Base-by-base conservation (phyloP, 345 rosid species). In the Bruguiera gymnorhiza region DNA sequence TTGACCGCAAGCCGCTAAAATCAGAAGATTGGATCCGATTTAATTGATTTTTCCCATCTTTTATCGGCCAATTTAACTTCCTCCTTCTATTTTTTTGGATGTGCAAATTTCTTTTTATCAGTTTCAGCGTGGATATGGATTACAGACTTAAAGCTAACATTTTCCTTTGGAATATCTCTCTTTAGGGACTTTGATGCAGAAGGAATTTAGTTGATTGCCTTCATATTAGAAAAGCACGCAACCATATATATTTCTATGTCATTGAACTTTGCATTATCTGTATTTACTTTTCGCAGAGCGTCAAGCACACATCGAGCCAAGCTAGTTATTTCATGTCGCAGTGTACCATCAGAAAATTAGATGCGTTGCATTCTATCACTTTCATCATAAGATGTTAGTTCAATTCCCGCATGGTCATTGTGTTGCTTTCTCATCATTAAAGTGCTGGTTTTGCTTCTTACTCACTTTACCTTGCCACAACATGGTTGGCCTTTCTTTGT, bases 11-110 rank as follows among this genome's bases (percentile, higher is more conserved):
- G 80, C 83, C 83, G 10, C 46, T 73, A 83, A 78, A 80, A 82
- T 75, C 69, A 46, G 73, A 80, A 78, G 82, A 75, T 87, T 75
- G 80, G 80, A 87, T 82, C 85, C 70, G 80, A 82, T 86, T 83
- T 79, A 66, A 75, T 73, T 60, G 78, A 81, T 79, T 81, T 86
- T 85, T 64, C 62, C 68, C 81, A 79, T 81, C 79, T 83, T 52
- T 80, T 80, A 86, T 71, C 79, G 81, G 83, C 79, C 85, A 84
- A 67, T 81, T 69, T 68, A 52, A 74, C 72, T 73, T 68, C 56
- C 71, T 67, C 39, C 69, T 78, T 56, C 10, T 27, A 7, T 56
- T 24, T 27, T 27, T 56, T 18, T 56, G 71, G 29, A 65, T 32
- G 51, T 50, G 60, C 16, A 56, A 56, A 4, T n/a, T 24, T 56